phyloP scores from a whole-genome alignment of 345 rosid genomes.

The Bretschneidera sinensis region DNA sequence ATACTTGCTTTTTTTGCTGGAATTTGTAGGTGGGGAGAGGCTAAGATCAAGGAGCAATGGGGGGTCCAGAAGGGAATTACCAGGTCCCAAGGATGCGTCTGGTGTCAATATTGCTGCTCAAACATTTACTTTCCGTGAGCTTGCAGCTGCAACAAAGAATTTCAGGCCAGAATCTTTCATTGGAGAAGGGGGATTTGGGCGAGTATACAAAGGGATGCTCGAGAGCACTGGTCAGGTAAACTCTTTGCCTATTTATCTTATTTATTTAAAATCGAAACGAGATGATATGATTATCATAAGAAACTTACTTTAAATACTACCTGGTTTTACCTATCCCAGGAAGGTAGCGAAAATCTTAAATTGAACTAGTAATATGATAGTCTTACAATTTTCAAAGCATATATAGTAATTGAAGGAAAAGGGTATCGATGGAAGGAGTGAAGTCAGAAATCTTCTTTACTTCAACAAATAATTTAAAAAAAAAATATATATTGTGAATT shows the following conservation, averaged over 20 bases:
- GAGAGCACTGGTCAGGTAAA: conserved; percentile 93
- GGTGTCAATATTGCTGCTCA: conserved; percentile 76
- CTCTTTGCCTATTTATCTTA: background rate
- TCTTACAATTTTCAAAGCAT: too few relatives aligned
- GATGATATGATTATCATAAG: too few relatives aligned
- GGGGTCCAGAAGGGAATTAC: conserved; percentile 58
- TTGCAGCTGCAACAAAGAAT: conserved; percentile 87
- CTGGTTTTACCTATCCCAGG: too few relatives aligned
- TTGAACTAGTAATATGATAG: too few relatives aligned
- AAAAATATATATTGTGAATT: too few relatives aligned
- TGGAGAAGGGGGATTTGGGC: conserved; percentile 99
- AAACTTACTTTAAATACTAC: too few relatives aligned
- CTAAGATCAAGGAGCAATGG: conserved; percentile 60
- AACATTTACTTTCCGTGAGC: conserved; percentile 82
- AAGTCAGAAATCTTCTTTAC: too few relatives aligned
- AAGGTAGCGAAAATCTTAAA: too few relatives aligned
- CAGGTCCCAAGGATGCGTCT: conserved; percentile 49
- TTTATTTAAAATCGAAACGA: too few relatives aligned
- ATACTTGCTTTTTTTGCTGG: conserved; percentile 19
- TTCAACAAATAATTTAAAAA: too few relatives aligned
- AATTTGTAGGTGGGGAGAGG: conserved; percentile 69
- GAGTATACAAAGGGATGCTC: conserved; percentile 82
- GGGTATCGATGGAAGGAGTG: too few relatives aligned
- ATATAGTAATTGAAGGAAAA: too few relatives aligned
- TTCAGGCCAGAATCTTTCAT: conserved; percentile 83